Base-by-base conservation (phyloP, 306 rosid species). In the Neltuma alba region DNA sequence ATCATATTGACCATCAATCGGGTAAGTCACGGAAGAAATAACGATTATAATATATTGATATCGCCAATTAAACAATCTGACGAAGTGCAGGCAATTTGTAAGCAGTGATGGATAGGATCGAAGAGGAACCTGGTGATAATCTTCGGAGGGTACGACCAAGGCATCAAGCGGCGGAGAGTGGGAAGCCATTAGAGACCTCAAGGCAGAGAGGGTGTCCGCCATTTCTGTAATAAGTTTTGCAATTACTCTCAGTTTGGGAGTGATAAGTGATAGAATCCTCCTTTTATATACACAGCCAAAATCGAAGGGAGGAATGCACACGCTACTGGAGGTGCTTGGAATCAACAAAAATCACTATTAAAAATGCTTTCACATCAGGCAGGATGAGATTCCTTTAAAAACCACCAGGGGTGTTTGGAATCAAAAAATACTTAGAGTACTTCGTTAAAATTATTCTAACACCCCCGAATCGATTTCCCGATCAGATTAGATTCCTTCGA, bases 61-160 rank as follows among this genome's bases (percentile, higher is more conserved):
- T 72, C 67, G 4, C 57, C 12, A 6, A 42, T 65, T 5, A 21
- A 25, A 67, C 18, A 66, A 5, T 20, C 52, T 31, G 74, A 72
- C 9, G 34, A 40, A 67, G 77, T 13, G 60, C 5, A 8, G 38
- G 67, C 27, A 67, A 70, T 7, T 4, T 10, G 15, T 57, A 15
- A 41, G 30, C 18, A 78, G 60, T 27, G 69, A 66, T 33, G 77
- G 57, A n/a, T 36, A 65, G 50, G 61, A 30, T 9, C 66, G 36
- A 20, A 48, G 79, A 3, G 40, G 31, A 80, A 95, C 99, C 97
- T 93, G 99, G 34, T 96, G 99, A 84, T 91, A 91, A 80, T 96
- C 99, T 86, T 96, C 98, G 8, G 99, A 96, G 23, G 99, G 99
- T 1, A 96, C 96, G 6, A 93, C 86, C 57, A 96, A 88, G 55